Conservation (phyloP, 768 basidiomycete species). For the Multifurca ochricompacta region DNA sequence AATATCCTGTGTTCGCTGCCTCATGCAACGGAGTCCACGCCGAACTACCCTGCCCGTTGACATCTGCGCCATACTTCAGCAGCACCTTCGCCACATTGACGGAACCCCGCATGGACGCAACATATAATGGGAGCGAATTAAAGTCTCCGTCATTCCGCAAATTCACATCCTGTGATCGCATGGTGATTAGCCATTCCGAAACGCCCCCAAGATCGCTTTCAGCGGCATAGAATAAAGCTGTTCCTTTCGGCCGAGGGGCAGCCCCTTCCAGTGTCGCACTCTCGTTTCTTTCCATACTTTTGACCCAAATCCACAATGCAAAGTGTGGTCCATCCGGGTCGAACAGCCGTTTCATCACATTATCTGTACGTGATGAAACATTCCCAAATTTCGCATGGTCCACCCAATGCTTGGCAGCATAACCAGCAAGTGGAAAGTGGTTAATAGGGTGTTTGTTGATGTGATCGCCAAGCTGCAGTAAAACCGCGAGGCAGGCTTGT, state of each 20-base stretch:
- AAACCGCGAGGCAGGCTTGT: neutral
- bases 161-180: neutral
- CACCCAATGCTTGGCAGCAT: neutral
- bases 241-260: fast-evolving
- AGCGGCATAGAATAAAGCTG: neutral
- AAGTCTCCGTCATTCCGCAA: no score
- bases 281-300: no score
- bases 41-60: neutral
- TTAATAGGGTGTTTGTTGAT: neutral
- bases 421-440: neutral
- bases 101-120: neutral
- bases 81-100: neutral
- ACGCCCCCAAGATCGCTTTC: neutral
- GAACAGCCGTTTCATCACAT: neutral
- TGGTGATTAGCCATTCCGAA: neutral
- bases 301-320: neutral
- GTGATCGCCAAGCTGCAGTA: neutral
- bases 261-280: no score
- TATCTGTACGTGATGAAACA: neutral
- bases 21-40: neutral
- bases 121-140: neutral
- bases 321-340: neutral
- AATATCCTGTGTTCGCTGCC: neutral
- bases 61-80: neutral
- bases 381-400: neutral